phyloP scores from a whole-genome alignment of 2,329 filamentous ascomycete genomes.

The Gnomoniopsis sp. region DNA sequence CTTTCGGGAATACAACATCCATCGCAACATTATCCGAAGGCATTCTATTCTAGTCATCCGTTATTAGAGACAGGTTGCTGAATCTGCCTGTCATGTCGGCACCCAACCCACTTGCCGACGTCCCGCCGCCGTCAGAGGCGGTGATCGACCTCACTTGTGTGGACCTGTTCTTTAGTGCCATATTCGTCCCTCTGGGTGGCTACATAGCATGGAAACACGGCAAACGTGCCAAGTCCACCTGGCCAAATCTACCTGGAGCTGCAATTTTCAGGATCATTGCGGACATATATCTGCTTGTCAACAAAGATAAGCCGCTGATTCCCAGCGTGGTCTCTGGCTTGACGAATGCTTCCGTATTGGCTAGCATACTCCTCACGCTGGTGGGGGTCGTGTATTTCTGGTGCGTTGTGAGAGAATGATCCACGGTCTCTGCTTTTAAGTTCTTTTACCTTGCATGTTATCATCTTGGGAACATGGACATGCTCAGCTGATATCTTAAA shows the following conservation, averaged over 20 bases:
- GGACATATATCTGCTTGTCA: neutral
- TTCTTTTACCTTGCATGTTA: no score
- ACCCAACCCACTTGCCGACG: no score
- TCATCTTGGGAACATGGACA: no score
- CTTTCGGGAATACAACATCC: no score
- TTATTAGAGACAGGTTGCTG: no score
- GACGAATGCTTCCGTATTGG: neutral
- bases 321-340: neutral
- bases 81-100: no score
- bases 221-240: neutral
- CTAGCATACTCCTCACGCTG: neutral
- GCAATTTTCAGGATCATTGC: neutral
- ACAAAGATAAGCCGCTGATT: neutral
- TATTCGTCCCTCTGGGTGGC: neutral
- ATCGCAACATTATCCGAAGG: no score
- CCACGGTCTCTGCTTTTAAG: no score
- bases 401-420: neutral
- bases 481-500: no score
- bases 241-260: neutral
- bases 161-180: neutral
- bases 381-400: neutral
- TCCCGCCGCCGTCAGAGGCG: neutral
- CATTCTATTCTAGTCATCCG: no score
- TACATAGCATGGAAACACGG: neutral
- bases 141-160: neutral